phyloP scores from a whole-genome alignment of 23 red algal genomes.

The Porphyridium purpureum region DNA sequence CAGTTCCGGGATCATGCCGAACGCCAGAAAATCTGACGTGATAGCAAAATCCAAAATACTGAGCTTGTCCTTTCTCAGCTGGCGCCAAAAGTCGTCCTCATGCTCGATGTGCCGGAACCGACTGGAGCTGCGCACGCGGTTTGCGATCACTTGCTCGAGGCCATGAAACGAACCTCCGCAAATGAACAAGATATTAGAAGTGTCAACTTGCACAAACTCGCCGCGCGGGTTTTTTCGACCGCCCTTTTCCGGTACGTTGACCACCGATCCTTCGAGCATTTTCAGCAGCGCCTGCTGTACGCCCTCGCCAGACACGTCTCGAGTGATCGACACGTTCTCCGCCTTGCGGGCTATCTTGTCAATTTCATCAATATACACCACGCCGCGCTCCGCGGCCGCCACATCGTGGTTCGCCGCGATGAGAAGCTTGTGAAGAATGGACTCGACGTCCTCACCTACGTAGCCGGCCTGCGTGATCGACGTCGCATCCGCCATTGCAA shows the following conservation, averaged over 20 bases:
- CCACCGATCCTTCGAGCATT: conserved; percentile 80
- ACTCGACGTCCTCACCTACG: conserved; percentile 88
- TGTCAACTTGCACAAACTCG: conserved; percentile 54
- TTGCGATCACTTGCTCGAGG: conserved; percentile 66
- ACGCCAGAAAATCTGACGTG: conserved; percentile 38
- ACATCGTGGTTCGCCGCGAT: conserved; percentile 82
- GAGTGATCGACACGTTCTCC: conserved; percentile 70
- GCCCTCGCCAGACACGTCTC: conserved; percentile 83
- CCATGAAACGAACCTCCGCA: conserved; percentile 88
- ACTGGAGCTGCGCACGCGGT: conserved; percentile 28
- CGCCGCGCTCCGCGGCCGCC: conserved; percentile 48
- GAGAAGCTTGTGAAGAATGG: conserved; percentile 78
- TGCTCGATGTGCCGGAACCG: too few species aligned
- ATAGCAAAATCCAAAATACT: not conserved
- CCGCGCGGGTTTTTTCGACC: conserved; percentile 51
- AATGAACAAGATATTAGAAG: conserved; percentile 90
- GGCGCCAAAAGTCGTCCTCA: not conserved
- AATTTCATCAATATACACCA: conserved; percentile 96
- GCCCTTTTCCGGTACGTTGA: conserved; percentile 81
- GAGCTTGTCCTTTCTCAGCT: not conserved
- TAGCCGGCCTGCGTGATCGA: conserved; percentile 89
- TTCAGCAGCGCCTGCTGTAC: conserved; percentile 97
- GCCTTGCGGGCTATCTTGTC: conserved; percentile 82
- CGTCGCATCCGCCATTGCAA: conserved; percentile 84
- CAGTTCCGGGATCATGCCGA: conserved; percentile 81